Conservation (phyloP, 805 yeast species). For the Cyberlindnera euphorbiiphila region DNA sequence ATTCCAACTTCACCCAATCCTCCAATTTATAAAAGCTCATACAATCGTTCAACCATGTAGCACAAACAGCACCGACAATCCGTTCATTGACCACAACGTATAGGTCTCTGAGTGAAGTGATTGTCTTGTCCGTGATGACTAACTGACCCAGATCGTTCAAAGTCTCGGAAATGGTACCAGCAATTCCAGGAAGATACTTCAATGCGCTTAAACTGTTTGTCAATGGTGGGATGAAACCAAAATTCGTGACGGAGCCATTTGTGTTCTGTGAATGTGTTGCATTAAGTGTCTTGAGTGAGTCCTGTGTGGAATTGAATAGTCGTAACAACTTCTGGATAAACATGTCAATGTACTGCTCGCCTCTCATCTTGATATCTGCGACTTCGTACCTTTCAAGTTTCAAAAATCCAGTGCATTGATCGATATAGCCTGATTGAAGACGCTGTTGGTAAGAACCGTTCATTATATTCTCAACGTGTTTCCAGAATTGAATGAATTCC, state of each 20-base stretch:
- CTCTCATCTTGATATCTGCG: conserved; percentile 35
- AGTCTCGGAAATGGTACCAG: conserved; percentile 38
- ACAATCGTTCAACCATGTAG: conserved; percentile 50
- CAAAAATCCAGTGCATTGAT: conserved; percentile 34
- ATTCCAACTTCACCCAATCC: conserved; percentile 34
- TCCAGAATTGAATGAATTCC: conserved; percentile 49
- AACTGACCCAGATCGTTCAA: conserved; percentile 43
- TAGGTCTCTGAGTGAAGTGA: conserved; percentile 35
- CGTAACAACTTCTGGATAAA: conserved; percentile 29
- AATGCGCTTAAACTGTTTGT: conserved; percentile 61
- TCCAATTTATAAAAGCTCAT: conserved; percentile 36
- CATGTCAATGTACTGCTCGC: conserved; percentile 36
- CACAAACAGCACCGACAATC: conserved; percentile 44
- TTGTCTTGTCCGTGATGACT: conserved; percentile 35
- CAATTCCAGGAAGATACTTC: conserved; percentile 45
- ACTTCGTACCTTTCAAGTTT: conserved; percentile 41
- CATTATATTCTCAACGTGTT: conserved; percentile 49
- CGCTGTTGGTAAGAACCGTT: conserved; percentile 43
- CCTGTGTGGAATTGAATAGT: conserved; percentile 34
- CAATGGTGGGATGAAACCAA: conserved; percentile 60
- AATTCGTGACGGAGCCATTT: conserved; percentile 32
- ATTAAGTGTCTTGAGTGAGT: conserved; percentile 15
- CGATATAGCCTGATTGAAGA: conserved; percentile 26
- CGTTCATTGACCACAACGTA: conserved; percentile 39
- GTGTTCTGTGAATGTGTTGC: conserved; percentile 13